Percentiles rank a stretch among this genome's conserved stretches.
These are phyloP conservation scores for Pestalotiopsis sp. DNA, from an alignment of 2,329 filamentous ascomycete genomes.

Conservation along the genomic window DNA sequence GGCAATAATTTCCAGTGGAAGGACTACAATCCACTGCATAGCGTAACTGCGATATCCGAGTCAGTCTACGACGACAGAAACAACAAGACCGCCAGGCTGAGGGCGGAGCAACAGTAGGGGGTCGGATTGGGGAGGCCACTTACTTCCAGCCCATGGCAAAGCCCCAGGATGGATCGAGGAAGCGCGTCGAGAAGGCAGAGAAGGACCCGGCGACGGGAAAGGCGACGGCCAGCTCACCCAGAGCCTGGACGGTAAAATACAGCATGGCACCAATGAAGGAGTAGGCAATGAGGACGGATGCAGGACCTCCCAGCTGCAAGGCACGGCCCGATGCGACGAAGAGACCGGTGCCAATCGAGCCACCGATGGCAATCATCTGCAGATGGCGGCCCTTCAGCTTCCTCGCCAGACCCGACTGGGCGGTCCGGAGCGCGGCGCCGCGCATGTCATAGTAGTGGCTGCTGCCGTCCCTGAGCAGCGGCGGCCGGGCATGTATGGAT, in stretches of 20 bases:
- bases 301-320: slow-evolving; percentile 74
- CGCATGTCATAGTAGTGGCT: slow-evolving; percentile 58
- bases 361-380: slow-evolving; percentile 97
- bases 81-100: background rate
- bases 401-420: slow-evolving; percentile 73
- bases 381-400: slow-evolving; percentile 83
- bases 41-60: slow-evolving; percentile 64
- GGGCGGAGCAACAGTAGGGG: background rate
- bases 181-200: slow-evolving; percentile 87
- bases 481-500: slow-evolving; percentile 24
- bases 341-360: slow-evolving; percentile 84
- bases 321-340: slow-evolving; percentile 83
- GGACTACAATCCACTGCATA: slow-evolving; percentile 81
- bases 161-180: slow-evolving; percentile 91
- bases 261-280: slow-evolving; percentile 81
- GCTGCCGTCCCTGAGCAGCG: slow-evolving; percentile 28
- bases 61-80: background rate
- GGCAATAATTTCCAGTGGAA: slow-evolving; percentile 86
- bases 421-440: slow-evolving; percentile 70
- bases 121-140: slow-evolving; percentile 32
- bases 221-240: slow-evolving; percentile 88
- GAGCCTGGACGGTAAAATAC: slow-evolving; percentile 87
- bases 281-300: slow-evolving; percentile 78
- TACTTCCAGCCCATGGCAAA: slow-evolving; percentile 96
- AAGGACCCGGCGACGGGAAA: slow-evolving; percentile 94